Conservation (phyloP, 2,329 filamentous ascomycete species). For the Stachybotrys chlorohalonatus region DNA sequence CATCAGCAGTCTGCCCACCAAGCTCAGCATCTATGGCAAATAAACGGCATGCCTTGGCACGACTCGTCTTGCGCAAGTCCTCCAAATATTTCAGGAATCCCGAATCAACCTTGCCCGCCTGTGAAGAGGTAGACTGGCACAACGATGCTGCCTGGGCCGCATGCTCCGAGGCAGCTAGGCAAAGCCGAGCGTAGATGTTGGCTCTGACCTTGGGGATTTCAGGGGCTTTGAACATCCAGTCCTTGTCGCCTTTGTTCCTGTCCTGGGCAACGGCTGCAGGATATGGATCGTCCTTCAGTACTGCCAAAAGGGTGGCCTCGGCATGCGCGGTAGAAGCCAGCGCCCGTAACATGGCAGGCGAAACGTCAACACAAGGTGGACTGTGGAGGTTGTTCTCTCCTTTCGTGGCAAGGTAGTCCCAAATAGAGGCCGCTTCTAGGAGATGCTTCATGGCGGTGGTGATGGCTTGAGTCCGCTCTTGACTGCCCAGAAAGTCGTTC, state of each 20-base stretch:
- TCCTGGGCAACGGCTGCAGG: conserved; percentile 72
- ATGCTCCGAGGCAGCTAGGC: conserved; percentile 81
- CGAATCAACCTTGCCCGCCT: conserved; percentile 47
- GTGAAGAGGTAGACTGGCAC: conserved; percentile 28
- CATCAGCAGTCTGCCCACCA: conserved; percentile 71
- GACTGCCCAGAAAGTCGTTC: conserved; percentile 47
- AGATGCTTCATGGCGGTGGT: conserved; percentile 68
- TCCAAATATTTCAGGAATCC: conserved; percentile 65
- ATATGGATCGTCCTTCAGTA: conserved; percentile 92
- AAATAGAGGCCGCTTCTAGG: conserved; percentile 69
- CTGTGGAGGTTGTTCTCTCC: conserved; percentile 31
- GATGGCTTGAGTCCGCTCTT: conserved; percentile 62
- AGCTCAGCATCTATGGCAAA: conserved; percentile 84
- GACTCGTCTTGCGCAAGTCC: conserved; percentile 63
- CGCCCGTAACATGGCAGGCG: conserved; percentile 41
- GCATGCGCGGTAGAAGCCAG: conserved; percentile 64
- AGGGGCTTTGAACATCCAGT: conserved; percentile 94
- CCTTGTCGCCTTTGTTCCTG: conserved; percentile 72
- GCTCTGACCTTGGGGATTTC: conserved; percentile 83
- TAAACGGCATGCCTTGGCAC: conserved; percentile 82
- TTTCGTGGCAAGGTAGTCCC: conserved; percentile 58
- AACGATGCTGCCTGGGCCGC: conserved; percentile 60
- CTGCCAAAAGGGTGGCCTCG: conserved; percentile 81
- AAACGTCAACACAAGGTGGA: conserved; percentile 43
- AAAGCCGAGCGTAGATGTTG: conserved; percentile 79